Percentiles rank a stretch among this genome's conserved stretches.
These are phyloP conservation scores for Kwoniella heveanensis DNA, from an alignment of 768 basidiomycete genomes.

Conservation along the genomic window DNA sequence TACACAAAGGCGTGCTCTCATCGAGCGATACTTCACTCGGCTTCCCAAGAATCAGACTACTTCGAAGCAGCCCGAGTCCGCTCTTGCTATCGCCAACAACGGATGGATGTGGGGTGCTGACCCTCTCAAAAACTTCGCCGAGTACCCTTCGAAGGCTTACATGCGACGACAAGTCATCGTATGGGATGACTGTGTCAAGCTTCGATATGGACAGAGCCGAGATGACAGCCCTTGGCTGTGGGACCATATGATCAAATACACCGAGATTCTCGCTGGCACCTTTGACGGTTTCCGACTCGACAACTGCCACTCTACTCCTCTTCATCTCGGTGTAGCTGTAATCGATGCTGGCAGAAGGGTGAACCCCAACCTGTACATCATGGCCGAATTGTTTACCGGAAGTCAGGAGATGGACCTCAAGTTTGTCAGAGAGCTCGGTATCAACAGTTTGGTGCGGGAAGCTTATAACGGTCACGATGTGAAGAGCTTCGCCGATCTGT, in stretches of 20 bases:
- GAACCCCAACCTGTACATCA: constrained; percentile 92
- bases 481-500: constrained; percentile 82
- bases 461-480: constrained; percentile 81
- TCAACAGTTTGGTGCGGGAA: constrained; percentile 92
- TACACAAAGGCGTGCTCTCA: constrained; percentile 83
- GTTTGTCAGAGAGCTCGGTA: constrained; percentile 86
- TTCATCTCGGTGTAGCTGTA: constrained; percentile 92
- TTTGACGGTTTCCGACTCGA: constrained; percentile 98
- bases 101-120: constrained; percentile 99
- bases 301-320: constrained; percentile 96
- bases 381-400: constrained; percentile 96
- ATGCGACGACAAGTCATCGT: constrained; percentile 93
- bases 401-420: constrained; percentile 88
- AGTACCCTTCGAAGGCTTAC: constrained; percentile 88
- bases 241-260: constrained; percentile 85
- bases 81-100: constrained; percentile 89
- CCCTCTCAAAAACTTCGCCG: constrained; percentile 90
- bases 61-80: constrained; percentile 59
- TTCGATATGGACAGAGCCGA: constrained; percentile 83
- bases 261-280: constrained; percentile 71
- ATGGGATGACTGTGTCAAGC: constrained; percentile 98
- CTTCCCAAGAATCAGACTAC: constrained; percentile 61
- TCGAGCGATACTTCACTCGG: constrained; percentile 91
- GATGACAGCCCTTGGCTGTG: constrained; percentile 91
- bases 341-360: constrained; percentile 85